Evolutionary conservation across 805 yeast genomes (phyloP), one percentile per base, ranked within the genome.

Genomic region (Lipomyces sp.): DNA sequence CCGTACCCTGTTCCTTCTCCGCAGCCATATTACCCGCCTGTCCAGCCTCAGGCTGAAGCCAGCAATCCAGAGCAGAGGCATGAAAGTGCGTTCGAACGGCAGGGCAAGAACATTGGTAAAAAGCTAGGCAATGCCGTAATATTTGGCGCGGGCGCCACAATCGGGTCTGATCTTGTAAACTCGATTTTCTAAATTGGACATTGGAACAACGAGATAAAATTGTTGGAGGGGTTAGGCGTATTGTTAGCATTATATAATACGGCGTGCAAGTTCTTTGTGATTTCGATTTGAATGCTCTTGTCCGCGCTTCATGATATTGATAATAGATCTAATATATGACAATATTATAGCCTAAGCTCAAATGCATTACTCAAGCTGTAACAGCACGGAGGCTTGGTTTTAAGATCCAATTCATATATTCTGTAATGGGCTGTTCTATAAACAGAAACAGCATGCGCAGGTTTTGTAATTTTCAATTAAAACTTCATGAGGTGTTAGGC

Each of bases 61-160:
- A 51, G 54, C 54, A 72, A 54, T 53, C 72, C 61, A 62, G 72
- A 63, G 62, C 71, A 56, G 60, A 73, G 70, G 68, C 73, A 59
- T 50, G 71, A 71, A 48, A 70, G 64, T 48, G 65, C 53, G 8
- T 62, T 75, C 11, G 81, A 78, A 55, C 69, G 71, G 13, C 68
- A 71, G 59, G 77, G 76, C 29, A 75, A 85, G 77, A 87, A 84
- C 74, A 85, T 90, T 72, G 96, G 96, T 33, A 83, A 90, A 69
- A 89, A 90, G 78, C 80, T 93, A 66, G 97, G 97, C 66, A 87
- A 92, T 72, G 96, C 98, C n/a, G 93, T 96, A 45, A 86, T 93
- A 59, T 94, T 92, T 71, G 64, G 98, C 78, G 97, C 97, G 8
- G 98, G 98, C 81, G 97, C 98, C 51, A 88, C 97, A 1, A 82